Percentiles rank a stretch among this genome's conserved stretches.
phyloP scores from a whole-genome alignment of 768 basidiomycete species.

The Serendipita vermifera region DNA sequence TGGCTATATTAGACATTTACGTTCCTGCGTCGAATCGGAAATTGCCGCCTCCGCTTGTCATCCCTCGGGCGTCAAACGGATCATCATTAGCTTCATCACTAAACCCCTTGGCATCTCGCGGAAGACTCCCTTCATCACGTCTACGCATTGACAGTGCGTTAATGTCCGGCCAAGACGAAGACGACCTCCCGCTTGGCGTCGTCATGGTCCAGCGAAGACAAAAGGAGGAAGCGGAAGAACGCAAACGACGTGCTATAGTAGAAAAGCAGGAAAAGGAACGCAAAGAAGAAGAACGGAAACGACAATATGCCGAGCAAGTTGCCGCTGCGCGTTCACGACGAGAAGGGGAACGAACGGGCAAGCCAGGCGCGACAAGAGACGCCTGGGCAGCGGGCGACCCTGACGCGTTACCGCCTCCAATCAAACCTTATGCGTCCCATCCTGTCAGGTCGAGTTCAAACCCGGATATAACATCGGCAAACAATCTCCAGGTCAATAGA shows the following conservation, averaged over 20 bases:
- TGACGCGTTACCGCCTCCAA: background rate
- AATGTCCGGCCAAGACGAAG: background rate
- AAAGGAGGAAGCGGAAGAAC: conserved; percentile 4
- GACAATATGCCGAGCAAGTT: background rate
- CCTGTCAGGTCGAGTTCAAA: background rate
- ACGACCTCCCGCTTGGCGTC: background rate
- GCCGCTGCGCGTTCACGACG: background rate
- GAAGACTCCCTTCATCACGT: background rate
- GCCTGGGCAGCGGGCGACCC: background rate
- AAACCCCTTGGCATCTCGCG: background rate
- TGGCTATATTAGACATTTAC: conserved; percentile 7
- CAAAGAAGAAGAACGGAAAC: background rate
- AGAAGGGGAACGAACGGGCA: background rate
- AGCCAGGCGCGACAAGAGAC: background rate
- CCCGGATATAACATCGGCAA: background rate
- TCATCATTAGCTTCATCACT: no score
- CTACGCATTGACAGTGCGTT: background rate
- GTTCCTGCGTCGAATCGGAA: conserved; percentile 4
- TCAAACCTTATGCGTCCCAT: conserved; percentile 2
- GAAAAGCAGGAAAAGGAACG: background rate
- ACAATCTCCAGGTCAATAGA: no score
- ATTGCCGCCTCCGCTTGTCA: background rate
- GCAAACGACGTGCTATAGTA: background rate
- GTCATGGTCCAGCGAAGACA: background rate
- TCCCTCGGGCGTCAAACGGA: background rate